Percentiles rank a stretch among this genome's conserved stretches.
Conservation (phyloP, 2,329 filamentous ascomycete species). For the Aspergillus intermedius region DNA sequence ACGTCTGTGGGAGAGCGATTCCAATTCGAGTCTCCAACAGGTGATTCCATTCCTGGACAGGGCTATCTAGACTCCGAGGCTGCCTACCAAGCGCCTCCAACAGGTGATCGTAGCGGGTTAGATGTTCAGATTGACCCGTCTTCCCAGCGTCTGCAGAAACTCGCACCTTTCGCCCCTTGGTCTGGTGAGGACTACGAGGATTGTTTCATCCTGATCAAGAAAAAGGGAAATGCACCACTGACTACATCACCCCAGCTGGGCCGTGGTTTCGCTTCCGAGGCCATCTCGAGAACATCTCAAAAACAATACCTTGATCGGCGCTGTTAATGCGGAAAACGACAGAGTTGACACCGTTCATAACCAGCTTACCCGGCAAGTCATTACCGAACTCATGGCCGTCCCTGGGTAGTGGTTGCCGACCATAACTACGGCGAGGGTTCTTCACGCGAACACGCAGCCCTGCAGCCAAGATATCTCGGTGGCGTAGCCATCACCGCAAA, state of each 20-base stretch:
- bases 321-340: constrained; percentile 89
- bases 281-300: constrained; percentile 98
- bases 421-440: constrained; percentile 99
- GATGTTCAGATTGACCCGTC: constrained; percentile 68
- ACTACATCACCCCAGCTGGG: constrained; percentile 95
- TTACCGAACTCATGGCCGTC: constrained; percentile 94
- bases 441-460: constrained; percentile 95
- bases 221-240: constrained; percentile 91
- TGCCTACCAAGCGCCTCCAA: constrained; percentile 92
- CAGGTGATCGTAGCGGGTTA: constrained; percentile 63
- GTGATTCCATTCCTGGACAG: constrained; percentile 67
- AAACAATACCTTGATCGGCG: constrained; percentile 99
- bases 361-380: constrained; percentile 76
- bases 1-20: constrained; percentile 97
- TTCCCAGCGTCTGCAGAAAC: constrained; percentile 69
- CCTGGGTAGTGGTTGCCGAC: constrained; percentile 97
- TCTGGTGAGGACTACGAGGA: constrained; percentile 81
- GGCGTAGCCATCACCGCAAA: constrained; percentile 94
- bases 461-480: constrained; percentile 94
- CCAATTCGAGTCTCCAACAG: constrained; percentile 71
- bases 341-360: constrained; percentile 98
- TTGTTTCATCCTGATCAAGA: constrained; percentile 92
- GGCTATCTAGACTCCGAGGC: constrained; percentile 89
- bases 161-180: constrained; percentile 81
- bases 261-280: constrained; percentile 99